Evolutionary conservation across 1,284 basidiomycete genomes (phyloP), one percentile per base, ranked within the genome.

Genomic region (Heterobasidion irregulare): DNA sequence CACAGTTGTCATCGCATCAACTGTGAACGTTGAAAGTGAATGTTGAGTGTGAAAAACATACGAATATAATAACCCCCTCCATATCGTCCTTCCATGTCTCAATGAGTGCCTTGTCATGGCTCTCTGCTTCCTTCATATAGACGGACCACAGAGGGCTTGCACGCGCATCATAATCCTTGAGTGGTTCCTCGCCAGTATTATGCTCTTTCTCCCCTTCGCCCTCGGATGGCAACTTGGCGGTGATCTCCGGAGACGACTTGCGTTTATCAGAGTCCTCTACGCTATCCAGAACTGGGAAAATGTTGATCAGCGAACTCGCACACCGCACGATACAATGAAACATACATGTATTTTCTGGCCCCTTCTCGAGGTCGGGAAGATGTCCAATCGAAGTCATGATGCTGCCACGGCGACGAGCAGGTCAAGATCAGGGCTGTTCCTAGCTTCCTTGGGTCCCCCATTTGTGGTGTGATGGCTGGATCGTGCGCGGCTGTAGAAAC

Each of bases 151-250:
- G 53, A 16, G 47, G 38, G 13, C 52, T 46, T 3, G 58, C 54
- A 8, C 58, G 50, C 32, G 58, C 58, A 19, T 58, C 58, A 35
- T 55, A 71, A 9, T 62, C 62, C n/a, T 55, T 34, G n/a, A 35
- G 33, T 9, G 38, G 38, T 41, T 41, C 38, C n/a, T 41, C 38
- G 3, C n/a, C n/a, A 41, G 38, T 7, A 41, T 3, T 10, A 6
- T 41, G 38, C 2, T 41, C 38, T n/a, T 41, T 41, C 6, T 26
- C 26, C 4, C 26, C 26, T 26, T 41, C 38, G 38, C 12, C 10
- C 10, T 41, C 38, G 4, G 38, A n/a, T 12, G 38, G n/a, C 10
- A 7, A 41, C 38, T n/a, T 12, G n/a, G 6, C 38, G 38, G 38
- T 41, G n/a, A 7, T 41, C 10, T 41, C 38, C n/a, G 38, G n/a